Base-by-base conservation (phyloP, 257 asterid species). In the Echium plantagineum region DNA sequence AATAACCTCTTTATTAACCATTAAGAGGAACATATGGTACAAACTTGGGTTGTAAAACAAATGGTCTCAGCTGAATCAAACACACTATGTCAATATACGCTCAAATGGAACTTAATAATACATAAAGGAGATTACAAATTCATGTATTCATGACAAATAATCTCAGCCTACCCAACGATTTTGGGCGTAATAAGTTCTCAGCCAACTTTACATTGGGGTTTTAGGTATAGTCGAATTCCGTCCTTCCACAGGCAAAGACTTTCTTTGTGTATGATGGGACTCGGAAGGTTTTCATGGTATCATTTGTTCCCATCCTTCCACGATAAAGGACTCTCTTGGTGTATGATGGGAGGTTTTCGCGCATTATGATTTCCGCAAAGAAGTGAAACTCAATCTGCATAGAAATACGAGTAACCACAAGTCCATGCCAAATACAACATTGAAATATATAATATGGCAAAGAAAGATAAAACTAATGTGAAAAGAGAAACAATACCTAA, bases 371-470 rank as follows among this genome's bases (percentile, higher is more conserved):
- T 42, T 42, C 49, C 73, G 69, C 59, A 85, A 69, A 61, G 91
- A 85, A 71, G 91, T 82, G 86, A 85, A 85, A 60, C 85, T 89
- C 72, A 89, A 83, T 83, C 96, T 83, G 85, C 70, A 74, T 46
- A 64, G 22, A 42, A 9, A 20, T 52, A 63, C 62, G 31, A 67
- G 7, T 5, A 35, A 51, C 6, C 9, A 19, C 52, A 38, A 51
- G 21, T 30, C 10, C 15, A 19, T 32, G 21, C 58, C 21, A 5
- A 5, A 51, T 18, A 21, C 30, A 15, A 9, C 51, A 31, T 57
- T 48, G 16, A 12, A 61, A 48, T 5, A 5, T n/a, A 61, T 6
- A 28, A 59, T 12, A 19, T 19, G 17, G 21, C 48, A 7, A 12
- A 59, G 8, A 7, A 52, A 17, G 52, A 2, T 8, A 20, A 22